phyloP scores from a whole-genome alignment of 2,329 filamentous ascomycete genomes.

The Dothistroma septosporum region DNA sequence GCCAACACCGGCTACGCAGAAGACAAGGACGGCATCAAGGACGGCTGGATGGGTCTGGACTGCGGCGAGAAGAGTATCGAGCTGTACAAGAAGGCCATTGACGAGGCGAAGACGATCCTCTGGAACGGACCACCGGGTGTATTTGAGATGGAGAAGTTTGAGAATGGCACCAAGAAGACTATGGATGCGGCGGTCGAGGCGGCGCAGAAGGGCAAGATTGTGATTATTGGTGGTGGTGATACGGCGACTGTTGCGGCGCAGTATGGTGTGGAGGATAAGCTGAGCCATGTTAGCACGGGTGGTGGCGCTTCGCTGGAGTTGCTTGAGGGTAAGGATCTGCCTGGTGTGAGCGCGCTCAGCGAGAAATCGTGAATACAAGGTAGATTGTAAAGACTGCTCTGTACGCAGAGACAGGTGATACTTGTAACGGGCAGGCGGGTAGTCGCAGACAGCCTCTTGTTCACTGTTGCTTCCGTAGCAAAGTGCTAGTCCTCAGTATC shows the following conservation, averaged over 20 bases:
- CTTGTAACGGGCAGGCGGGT: neutral
- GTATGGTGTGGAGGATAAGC: slow-evolving; percentile 92
- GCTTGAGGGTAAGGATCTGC: slow-evolving; percentile 95
- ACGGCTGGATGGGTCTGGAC: slow-evolving; percentile 98
- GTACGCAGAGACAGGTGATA: too few species aligned
- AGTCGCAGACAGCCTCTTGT: slow-evolving; percentile 5
- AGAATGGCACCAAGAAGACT: slow-evolving; percentile 84
- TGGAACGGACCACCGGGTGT: slow-evolving; percentile 98
- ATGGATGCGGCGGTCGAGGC: slow-evolving; percentile 83
- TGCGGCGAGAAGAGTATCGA: slow-evolving; percentile 84
- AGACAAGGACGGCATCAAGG: slow-evolving; percentile 83
- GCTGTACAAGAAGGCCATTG: slow-evolving; percentile 83
- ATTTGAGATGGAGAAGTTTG: slow-evolving; percentile 95
- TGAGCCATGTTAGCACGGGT: slow-evolving; percentile 96
- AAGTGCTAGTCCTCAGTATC: neutral
- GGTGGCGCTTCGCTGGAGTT: slow-evolving; percentile 94
- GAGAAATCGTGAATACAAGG: slow-evolving; percentile 24
- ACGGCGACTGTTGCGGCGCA: slow-evolving; percentile 97
- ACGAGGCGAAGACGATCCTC: slow-evolving; percentile 88
- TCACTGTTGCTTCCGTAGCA: neutral
- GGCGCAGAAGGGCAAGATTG: slow-evolving; percentile 79
- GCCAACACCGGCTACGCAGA: slow-evolving; percentile 77
- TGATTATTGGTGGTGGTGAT: slow-evolving; percentile 98
- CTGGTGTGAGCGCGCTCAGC: slow-evolving; percentile 87
- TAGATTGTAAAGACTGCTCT: slow-evolving; percentile 7